Evolutionary conservation across 2,329 filamentous ascomycete genomes (phyloP).

Genomic region (Hymenoscyphus salicellus): DNA sequence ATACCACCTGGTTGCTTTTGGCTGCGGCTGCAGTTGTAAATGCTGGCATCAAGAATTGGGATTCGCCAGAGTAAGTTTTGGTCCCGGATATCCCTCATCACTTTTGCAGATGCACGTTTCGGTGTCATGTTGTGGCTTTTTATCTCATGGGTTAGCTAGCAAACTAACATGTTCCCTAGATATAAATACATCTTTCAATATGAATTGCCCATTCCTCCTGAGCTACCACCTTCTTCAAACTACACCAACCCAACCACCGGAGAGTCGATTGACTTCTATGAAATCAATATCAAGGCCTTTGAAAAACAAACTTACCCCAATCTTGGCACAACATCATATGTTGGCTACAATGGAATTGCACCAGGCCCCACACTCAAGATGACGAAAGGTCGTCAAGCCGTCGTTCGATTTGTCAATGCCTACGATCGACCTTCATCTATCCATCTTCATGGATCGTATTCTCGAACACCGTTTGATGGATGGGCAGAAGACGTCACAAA

Average conservation of each 20-base stretch:
- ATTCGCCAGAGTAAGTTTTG: slow-evolving; percentile 5
- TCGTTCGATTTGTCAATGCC: slow-evolving; percentile 54
- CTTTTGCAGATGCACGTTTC: too few relatives aligned
- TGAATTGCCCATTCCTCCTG: slow-evolving; percentile 22
- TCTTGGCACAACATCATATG: slow-evolving; percentile 39
- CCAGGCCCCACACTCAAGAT: slow-evolving; percentile 54
- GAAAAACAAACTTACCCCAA: slow-evolving; percentile 44
- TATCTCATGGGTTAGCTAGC: too few relatives aligned
- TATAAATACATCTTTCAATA: slow-evolving; percentile 28
- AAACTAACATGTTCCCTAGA: slow-evolving; percentile 9
- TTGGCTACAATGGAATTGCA: slow-evolving; percentile 53
- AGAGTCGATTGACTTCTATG: slow-evolving; percentile 44
- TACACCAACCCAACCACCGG: slow-evolving; percentile 22
- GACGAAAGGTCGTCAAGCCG: slow-evolving; percentile 47
- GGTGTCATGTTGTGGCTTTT: too few relatives aligned
- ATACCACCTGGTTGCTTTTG: slow-evolving; percentile 33
- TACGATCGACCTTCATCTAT: slow-evolving; percentile 44
- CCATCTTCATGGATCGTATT: slow-evolving; percentile 55
- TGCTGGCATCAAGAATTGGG: neutral
- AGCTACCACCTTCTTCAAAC: slow-evolving; percentile 12
- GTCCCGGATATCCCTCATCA: neutral
- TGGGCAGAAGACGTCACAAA: slow-evolving; percentile 53
- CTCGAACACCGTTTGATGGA: slow-evolving; percentile 48
- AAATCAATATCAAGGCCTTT: slow-evolving; percentile 43
- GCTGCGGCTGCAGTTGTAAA: neutral